These are phyloP conservation scores for Morella rubra DNA, from an alignment of 306 rosid species.

Conservation along the genomic window DNA sequence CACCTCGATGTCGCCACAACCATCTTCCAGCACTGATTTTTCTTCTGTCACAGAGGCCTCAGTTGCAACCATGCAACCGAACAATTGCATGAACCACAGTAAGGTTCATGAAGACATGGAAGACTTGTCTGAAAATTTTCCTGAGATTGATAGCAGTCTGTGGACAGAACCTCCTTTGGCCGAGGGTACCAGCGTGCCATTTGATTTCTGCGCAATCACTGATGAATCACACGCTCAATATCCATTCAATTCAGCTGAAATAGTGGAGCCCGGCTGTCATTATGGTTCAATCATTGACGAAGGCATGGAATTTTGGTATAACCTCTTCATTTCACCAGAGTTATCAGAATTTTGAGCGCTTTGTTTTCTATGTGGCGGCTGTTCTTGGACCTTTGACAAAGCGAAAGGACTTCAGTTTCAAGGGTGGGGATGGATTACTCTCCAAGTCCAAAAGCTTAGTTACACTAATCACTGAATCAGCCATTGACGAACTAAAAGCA, in stretches of 20 bases:
- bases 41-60: constrained; percentile 38
- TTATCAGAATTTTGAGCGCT: constrained; percentile 53
- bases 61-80: constrained; percentile 5
- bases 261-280: constrained; percentile 20
- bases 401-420: constrained; percentile 20
- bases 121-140: constrained; percentile 41
- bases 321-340: constrained; percentile 50
- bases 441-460: constrained; percentile 12
- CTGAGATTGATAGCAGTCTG: constrained; percentile 53
- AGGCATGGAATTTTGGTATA: constrained; percentile 84
- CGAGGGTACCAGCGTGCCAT: constrained; percentile 18
- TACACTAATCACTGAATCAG: background rate
- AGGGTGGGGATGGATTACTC: constrained; percentile 18
- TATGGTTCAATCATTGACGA: constrained; percentile 40
- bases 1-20: constrained; percentile 27
- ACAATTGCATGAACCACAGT: background rate
- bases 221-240: constrained; percentile 32
- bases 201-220: constrained; percentile 22
- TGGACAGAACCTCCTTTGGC: constrained; percentile 66
- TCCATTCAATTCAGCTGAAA: constrained; percentile 30
- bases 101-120: constrained; percentile 44
- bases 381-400: constrained; percentile 25
- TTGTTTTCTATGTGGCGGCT: constrained; percentile 8
- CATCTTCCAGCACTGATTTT: constrained; percentile 49
- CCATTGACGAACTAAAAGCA: constrained; percentile 24